Evolutionary conservation across 2,329 filamentous ascomycete genomes (phyloP), one percentile per base, ranked within the genome.

Genomic region (Purpureocillium takamizusanense): DNA sequence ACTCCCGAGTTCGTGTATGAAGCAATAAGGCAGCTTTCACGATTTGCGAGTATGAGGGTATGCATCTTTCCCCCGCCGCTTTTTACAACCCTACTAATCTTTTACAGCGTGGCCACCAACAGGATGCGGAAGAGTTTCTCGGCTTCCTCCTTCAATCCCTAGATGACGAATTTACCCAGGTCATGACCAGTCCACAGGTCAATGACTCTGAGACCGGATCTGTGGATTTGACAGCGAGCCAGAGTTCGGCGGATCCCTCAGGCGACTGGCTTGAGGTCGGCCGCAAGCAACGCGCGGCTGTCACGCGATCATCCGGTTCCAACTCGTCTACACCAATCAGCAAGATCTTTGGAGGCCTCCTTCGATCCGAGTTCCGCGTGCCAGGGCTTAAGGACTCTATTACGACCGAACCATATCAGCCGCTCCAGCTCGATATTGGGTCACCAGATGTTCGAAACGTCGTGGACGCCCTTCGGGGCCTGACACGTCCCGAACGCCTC

Each of bases 111-210:
- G 92, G 92, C 13, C 90, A 95, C 51, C 92, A 98, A 59, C 90
- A 98, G 67, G 92, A 98, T 64, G 92, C 92, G 1, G 88, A 98
- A 56, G 92, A 98, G 55, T 98, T 98, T 50, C 69, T 98, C 17
- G 90, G 89, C 1, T 94, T 97, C 57, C 69, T 98, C 27, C 71
- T 98, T 4, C 89, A 95, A 53, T 86, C 87, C 35, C 76, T 98
- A 27, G 89, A 95, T 51, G 89, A 97, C 47, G 92, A 98, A 60
- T 95, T 89, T 56, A 78, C 80, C 13, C 74, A 81, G 41, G 81
- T 90, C 34, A 84, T 94, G 66, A 54, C 51, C 31, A 57, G 41
- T 32, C 40, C 51, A 9, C 33, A 38, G 11, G 76, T 76, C 46
- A 66, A 65, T 40, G 63, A 67, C 6, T 55, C 53, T 10, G 48